Evolutionary conservation across 257 asterid genomes (phyloP), one percentile per base, ranked within the genome.

Genomic region (Nicotiana attenuata): DNA sequence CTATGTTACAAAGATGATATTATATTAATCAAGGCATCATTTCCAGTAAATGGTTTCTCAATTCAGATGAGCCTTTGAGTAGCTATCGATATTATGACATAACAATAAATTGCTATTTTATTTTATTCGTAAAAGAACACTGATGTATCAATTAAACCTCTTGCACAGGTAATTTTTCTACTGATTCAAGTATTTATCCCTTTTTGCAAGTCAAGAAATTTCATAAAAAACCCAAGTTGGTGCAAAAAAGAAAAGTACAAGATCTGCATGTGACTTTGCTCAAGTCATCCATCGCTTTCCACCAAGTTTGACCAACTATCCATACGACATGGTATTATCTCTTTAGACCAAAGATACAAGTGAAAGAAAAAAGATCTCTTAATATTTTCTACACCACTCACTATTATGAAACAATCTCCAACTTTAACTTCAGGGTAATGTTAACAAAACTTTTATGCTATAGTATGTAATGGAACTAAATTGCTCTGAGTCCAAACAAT

Each of bases 1-100:
- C 22, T 22, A 47, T 73, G 61, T 35, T 47, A 47, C 60, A 73
- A 47, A 47, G 41, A 73, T 73, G 78, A 1, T 47, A 73, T 73
- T 47, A 73, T 73, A 24, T 73, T 38, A 41, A 69, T 41, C 77
- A 69, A 69, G 77, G 78, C 59, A 41, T 41, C 78, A 41, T 56
- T 41, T 71, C 61, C 61, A 24, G 61, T 24, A 47, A 73, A 47
- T 0, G 8, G 24, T 47, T 73, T 55, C 79, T 47, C 79, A 24
- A 24, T 22, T 73, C 61, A 15, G 24, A 47, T 73, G 50, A 7
- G 79, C 61, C 35, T 22, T 41, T 22, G 41, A 73, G 61, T 47
- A 8, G 5, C 24, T 47, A 6, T 13, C 19, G 2, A 71, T 69
- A 41, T 41, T 69, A 41, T 5, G 57, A 69, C 31, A 67, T 35